Evolutionary conservation across 2,329 filamentous ascomycete species (phyloP).

Genomic region (Fusarium xyrophilum): DNA sequence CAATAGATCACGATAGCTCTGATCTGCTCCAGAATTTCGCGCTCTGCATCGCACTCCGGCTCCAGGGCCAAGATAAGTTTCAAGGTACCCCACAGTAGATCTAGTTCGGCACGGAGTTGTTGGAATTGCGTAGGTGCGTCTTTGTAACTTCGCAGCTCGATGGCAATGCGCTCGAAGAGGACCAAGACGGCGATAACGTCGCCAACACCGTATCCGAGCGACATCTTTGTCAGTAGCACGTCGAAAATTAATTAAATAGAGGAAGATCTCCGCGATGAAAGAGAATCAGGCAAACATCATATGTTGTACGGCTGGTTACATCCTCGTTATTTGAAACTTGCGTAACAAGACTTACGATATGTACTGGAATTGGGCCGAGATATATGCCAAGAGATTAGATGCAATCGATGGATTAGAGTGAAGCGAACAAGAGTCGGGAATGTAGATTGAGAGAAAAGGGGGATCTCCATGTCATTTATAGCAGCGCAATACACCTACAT

Average conservation of each 20-base stretch:
- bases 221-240: neutral
- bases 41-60: neutral
- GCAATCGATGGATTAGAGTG: neutral
- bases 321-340: neutral
- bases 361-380: rapidly evolving
- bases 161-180: neutral
- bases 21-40: neutral
- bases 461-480: too few relatives aligned
- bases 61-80: neutral
- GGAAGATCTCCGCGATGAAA: rapidly evolving
- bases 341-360: neutral
- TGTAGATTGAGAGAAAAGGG: neutral
- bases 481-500: too few relatives aligned
- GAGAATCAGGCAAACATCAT: rapidly evolving
- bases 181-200: neutral
- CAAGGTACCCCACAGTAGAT: neutral
- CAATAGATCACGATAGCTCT: neutral
- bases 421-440: neutral
- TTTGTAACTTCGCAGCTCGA: neutral
- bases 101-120: neutral
- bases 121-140: neutral
- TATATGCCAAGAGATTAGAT: rapidly evolving
- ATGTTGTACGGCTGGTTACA: too few relatives aligned
- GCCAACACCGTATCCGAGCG: neutral
- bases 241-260: rapidly evolving